Evolutionary conservation across 805 yeast genomes (phyloP), one percentile per base, ranked within the genome.

Genomic region (Wickerhamomyces ciferrii): DNA sequence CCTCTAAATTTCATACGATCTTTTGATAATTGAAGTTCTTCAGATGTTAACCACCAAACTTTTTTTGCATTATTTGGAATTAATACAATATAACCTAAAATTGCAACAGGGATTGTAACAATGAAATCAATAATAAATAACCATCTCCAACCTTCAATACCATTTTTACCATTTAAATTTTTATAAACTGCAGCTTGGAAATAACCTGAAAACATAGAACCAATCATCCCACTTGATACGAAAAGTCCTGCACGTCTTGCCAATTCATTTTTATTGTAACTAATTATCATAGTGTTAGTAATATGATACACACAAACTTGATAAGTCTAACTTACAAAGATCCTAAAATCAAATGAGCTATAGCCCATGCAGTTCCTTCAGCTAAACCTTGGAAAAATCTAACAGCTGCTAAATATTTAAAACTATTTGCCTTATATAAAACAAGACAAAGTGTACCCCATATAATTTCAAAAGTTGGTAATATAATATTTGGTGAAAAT

Each of bases 391-490:
- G 70, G 36, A 84, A 70, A 55, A 84, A 84, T 43, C 91, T 44
- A 80, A 64, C 1, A 75, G 88, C 60, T 79, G 75, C 40, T 85
- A 66, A 43, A 76, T 78, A 2, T 67, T 61, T 15, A 74, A 74
- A 17, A 68, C 69, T 18, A 70, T 69, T 39, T 72, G 79, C 71
- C 48, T 67, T 55, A 71, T 79, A 37, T 76, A 68, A 11, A 74
- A 74, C 39, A 84, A 72, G 68, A 1, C 89, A 83, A 49, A 83
- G 74, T 46, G 82, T 65, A 0, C 87, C 75, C 94, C 91, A 85
- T 35, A 76, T 68, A 39, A 84, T 55, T 56, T 84, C 91, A 63
- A 76, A 68, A 3, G 66, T 47, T 3, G 85, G 84, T 38, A 59
- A 69, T 67, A 62, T 53, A 13, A 57, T 43, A 50, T 75, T 79